These are phyloP conservation scores for Drosera spatulata DNA, from an alignment of 179 eudicot genomes.

Conservation along the genomic window DNA sequence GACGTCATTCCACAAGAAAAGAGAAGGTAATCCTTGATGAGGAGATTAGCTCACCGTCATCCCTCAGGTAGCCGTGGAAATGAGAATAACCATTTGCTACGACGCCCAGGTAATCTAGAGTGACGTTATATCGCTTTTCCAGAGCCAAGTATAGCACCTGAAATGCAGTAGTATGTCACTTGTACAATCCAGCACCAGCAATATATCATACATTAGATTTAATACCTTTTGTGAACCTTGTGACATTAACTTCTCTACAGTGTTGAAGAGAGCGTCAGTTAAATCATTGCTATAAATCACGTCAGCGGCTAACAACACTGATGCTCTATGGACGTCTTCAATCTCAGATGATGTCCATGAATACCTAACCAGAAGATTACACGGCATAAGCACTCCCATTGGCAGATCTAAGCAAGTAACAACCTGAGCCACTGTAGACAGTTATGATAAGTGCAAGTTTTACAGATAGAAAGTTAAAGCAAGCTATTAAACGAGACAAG, in stretches of 20 bases:
- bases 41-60: conserved; percentile 17
- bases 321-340: conserved; percentile 49
- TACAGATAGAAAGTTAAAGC: background rate
- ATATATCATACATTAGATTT: too few relatives aligned
- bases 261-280: conserved; percentile 73
- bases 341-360: conserved; percentile 58
- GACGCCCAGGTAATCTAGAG: conserved; percentile 63
- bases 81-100: conserved; percentile 89
- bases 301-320: conserved; percentile 91
- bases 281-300: conserved; percentile 83
- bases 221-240: conserved; percentile 57
- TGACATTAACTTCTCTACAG: conserved; percentile 48
- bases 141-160: conserved; percentile 81
- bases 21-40: too few relatives aligned
- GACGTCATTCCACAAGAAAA: background rate
- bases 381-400: background rate
- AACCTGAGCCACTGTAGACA: background rate
- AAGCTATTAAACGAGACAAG: background rate
- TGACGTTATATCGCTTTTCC: conserved; percentile 93
- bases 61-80: conserved; percentile 55
- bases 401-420: background rate
- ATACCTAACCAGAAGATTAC: conserved; percentile 30
- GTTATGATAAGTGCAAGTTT: too few relatives aligned
- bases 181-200: too few relatives aligned
- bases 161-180: conserved; percentile 1